A percentile compares a stretch with the other conserved stretches of the same genome.
These are phyloP conservation scores for Colletotrichum salicis DNA, from an alignment of 2,329 filamentous ascomycete genomes.

Conservation along the genomic window DNA sequence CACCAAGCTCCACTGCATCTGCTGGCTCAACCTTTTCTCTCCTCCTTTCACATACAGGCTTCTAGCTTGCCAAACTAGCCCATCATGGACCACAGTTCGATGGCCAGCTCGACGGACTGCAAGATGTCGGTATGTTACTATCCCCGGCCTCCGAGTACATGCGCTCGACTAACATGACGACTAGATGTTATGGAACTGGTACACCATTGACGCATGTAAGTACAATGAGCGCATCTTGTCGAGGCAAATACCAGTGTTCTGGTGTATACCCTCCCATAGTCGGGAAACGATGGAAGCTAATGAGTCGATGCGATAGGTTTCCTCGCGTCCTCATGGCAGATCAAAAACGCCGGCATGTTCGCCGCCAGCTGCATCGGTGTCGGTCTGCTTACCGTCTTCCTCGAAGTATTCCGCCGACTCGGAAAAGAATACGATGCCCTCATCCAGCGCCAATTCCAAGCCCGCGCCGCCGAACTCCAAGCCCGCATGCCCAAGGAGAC, in stretches of 20 bases:
- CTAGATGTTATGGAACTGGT: slow-evolving; percentile 60
- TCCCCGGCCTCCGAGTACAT: neutral
- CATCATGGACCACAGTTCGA: slow-evolving; percentile 41
- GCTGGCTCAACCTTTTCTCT: neutral
- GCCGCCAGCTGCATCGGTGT: slow-evolving; percentile 57
- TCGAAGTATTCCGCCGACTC: slow-evolving; percentile 53
- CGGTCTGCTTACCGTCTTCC: slow-evolving; percentile 50
- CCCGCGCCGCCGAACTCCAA: slow-evolving; percentile 44
- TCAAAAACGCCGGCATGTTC: slow-evolving; percentile 52
- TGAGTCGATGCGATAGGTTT: slow-evolving; percentile 43
- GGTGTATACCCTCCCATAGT: neutral
- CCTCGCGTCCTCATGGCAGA: slow-evolving; percentile 52
- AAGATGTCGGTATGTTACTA: slow-evolving; percentile 44
- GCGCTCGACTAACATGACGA: neutral
- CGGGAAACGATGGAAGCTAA: neutral
- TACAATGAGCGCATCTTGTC: neutral
- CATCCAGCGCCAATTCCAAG: slow-evolving; percentile 51
- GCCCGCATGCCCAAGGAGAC: slow-evolving; percentile 30
- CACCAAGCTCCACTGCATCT: neutral
- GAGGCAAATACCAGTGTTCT: neutral
- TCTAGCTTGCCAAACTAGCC: neutral
- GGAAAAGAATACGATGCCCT: slow-evolving; percentile 55
- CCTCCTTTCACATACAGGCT: neutral
- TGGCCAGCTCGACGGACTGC: slow-evolving; percentile 41
- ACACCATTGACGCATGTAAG: slow-evolving; percentile 53